Conservation (phyloP, 192 early-diverging fungal genomes). For the Umbelopsis ramanniana region DNA sequence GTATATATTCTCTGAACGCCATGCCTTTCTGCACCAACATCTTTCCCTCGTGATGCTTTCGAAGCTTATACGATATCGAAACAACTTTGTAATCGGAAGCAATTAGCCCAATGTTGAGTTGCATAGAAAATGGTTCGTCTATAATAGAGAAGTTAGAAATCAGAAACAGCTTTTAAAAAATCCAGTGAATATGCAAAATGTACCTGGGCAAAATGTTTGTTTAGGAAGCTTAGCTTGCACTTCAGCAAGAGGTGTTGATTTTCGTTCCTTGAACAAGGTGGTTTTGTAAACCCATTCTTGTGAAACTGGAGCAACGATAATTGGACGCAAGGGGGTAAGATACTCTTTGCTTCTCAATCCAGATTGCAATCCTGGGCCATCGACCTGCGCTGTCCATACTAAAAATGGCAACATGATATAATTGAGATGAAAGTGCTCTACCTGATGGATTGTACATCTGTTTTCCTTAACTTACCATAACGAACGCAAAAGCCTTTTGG, state of each 20-base stretch:
- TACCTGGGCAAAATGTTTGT: constrained; percentile 46
- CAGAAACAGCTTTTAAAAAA: no score
- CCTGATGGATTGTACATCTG: background rate
- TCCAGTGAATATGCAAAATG: background rate
- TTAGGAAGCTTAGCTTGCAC: constrained; percentile 41
- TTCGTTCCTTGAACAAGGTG: constrained; percentile 34
- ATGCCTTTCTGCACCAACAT: constrained; percentile 45
- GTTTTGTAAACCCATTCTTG: constrained; percentile 36
- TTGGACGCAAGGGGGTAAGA: constrained; percentile 40
- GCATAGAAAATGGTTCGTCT: constrained; percentile 38
- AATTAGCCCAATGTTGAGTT: constrained; percentile 33
- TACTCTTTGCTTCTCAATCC: constrained; percentile 35
- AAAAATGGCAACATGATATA: background rate
- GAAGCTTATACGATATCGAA: constrained; percentile 37
- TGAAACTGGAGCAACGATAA: constrained; percentile 40
- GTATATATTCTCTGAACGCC: constrained; percentile 42
- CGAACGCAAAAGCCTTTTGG: constrained; percentile 34
- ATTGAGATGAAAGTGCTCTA: background rate
- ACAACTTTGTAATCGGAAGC: constrained; percentile 31
- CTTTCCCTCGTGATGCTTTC: constrained; percentile 53
- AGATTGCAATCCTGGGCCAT: constrained; percentile 36
- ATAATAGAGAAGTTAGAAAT: background rate
- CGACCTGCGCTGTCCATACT: constrained; percentile 38
- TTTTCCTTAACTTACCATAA: constrained; percentile 18
- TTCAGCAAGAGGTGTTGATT: constrained; percentile 27